A percentile compares a stretch with the other conserved stretches of the same genome.
Conservation (phyloP, 1,284 basidiomycete species). For the Anthracocystis walkeri region DNA sequence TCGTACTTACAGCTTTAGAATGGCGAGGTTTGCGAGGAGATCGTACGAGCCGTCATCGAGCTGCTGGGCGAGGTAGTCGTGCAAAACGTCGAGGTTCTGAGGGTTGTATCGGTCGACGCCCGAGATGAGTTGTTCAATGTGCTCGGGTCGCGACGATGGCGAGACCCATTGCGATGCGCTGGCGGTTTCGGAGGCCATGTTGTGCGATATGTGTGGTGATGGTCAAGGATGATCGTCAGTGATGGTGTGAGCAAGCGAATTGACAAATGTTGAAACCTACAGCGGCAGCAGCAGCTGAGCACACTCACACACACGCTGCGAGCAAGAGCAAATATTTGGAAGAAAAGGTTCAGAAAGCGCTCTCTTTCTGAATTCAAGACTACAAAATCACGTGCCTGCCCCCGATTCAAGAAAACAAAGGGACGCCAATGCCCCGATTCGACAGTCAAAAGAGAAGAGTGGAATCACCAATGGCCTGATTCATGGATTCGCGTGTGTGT, state of each 20-base stretch:
- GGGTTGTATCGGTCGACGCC: constrained; percentile 89
- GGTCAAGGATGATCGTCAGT: neutral
- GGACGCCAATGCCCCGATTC: neutral
- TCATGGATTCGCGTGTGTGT: constrained; percentile 5
- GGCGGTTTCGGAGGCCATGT: constrained; percentile 37
- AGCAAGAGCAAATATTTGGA: constrained; percentile 41
- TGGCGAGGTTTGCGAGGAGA: constrained; percentile 89
- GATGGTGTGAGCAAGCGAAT: neutral
- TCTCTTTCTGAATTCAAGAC: constrained; percentile 8
- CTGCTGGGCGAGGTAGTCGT: constrained; percentile 94
- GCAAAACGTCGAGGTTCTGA: constrained; percentile 87
- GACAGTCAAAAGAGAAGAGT: constrained; percentile 1
- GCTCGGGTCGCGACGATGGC: constrained; percentile 60
- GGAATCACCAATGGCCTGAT: constrained; percentile 12
- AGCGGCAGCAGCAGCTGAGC: neutral
- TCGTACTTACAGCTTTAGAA: constrained; percentile 81
- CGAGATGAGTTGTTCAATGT: constrained; percentile 66
- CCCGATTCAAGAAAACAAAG: neutral
- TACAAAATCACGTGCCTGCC: constrained; percentile 19
- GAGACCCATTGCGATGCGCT: constrained; percentile 47
- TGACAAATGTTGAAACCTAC: neutral
- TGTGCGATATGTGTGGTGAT: constrained; percentile 15
- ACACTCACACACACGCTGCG: neutral
- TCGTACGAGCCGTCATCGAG: constrained; percentile 90
- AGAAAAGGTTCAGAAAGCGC: constrained; percentile 9